Percentiles rank a stretch among this genome's conserved stretches.
phyloP scores from a whole-genome alignment of 2,329 filamentous ascomycete genomes.

The Phialophora verrucosa region DNA sequence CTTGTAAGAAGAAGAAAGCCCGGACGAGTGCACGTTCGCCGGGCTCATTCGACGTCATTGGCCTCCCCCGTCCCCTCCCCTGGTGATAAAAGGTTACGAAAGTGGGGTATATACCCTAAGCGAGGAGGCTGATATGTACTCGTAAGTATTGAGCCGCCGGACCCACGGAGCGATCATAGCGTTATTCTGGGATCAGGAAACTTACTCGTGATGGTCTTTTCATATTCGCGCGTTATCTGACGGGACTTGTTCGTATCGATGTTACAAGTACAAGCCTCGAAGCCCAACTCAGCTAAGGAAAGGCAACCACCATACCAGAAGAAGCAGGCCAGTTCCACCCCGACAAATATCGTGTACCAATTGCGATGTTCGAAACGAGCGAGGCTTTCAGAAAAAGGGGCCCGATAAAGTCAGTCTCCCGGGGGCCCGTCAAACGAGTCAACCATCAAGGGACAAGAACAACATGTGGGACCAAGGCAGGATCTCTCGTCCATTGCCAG shows the following conservation, averaged over 20 bases:
- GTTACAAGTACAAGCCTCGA: slow-evolving; percentile 1
- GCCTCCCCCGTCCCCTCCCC: too few species aligned
- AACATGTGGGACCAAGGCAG: background rate
- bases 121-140: background rate
- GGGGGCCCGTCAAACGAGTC: too few species aligned
- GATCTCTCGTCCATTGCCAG: background rate
- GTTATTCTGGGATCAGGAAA: background rate
- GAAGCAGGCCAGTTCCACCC: slow-evolving; percentile 4
- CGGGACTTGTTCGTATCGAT: background rate
- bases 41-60: background rate
- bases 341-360: background rate
- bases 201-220: background rate
- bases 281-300: slow-evolving; percentile 6
- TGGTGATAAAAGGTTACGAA: background rate
- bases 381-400: background rate
- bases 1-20: background rate
- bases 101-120: background rate
- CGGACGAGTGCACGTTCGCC: background rate
- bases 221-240: background rate
- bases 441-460: background rate
- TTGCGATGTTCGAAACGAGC: background rate
- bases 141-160: background rate
- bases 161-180: background rate
- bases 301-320: slow-evolving; percentile 24
- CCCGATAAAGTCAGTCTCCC: background rate